Conservation (phyloP, 805 yeast species). For the Ogataea thermomethanolica region DNA sequence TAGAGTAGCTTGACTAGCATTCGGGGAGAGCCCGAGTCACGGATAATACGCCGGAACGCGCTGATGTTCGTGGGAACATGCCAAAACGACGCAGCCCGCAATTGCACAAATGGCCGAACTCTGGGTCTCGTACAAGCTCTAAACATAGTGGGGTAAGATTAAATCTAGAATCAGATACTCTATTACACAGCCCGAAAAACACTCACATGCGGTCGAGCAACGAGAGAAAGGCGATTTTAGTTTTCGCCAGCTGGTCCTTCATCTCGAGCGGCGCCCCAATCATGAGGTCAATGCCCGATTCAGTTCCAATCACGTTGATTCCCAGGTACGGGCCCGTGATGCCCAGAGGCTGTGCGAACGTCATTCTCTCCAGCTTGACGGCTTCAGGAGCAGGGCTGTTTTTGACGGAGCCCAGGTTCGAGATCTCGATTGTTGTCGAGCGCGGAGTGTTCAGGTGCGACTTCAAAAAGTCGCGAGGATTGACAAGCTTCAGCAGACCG, state of each 20-base stretch:
- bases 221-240: neutral
- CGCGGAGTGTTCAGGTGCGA: constrained; percentile 1
- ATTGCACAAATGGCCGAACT: neutral
- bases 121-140: constrained; percentile 1
- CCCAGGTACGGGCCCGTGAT: constrained; percentile 11
- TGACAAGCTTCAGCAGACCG: constrained; percentile 12
- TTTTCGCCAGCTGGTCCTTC: constrained; percentile 7
- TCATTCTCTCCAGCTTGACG: constrained; percentile 13
- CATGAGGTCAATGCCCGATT: constrained; percentile 14
- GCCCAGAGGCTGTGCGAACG: constrained; percentile 20
- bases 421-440: constrained; percentile 16
- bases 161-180: neutral
- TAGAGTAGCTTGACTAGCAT: constrained; percentile 43
- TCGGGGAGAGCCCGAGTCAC: constrained; percentile 38
- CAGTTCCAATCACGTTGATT: constrained; percentile 18
- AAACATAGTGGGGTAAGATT: constrained; percentile 6
- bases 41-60: constrained; percentile 24
- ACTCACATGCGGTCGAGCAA: constrained; percentile 4
- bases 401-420: constrained; percentile 20
- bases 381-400: neutral
- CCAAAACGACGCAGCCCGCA: constrained; percentile 32
- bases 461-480: constrained; percentile 5
- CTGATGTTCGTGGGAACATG: constrained; percentile 30
- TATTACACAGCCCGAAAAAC: neutral
- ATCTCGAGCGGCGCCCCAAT: constrained; percentile 5